Evolutionary conservation across 331 rosid genomes (phyloP).

Genomic region (Quercus lobata): DNA sequence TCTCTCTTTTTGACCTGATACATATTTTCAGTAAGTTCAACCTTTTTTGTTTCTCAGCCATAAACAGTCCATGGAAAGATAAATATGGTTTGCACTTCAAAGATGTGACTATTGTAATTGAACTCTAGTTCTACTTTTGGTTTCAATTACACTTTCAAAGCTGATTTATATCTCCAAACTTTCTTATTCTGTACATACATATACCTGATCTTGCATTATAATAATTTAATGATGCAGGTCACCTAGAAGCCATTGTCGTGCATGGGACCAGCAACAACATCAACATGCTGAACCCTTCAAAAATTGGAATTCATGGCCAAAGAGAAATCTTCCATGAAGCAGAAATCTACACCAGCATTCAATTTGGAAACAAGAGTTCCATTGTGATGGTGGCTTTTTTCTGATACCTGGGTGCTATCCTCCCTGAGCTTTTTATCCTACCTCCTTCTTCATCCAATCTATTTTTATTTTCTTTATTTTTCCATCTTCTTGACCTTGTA

Average conservation of each 20-base stretch:
- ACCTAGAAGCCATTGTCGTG: constrained; percentile 22
- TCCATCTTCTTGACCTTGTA: constrained; percentile 98
- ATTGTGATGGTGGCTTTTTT: constrained; percentile 12
- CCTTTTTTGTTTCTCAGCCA: too few relatives aligned
- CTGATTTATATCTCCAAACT: neutral
- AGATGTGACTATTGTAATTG: neutral
- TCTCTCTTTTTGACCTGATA: neutral
- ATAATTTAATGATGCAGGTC: constrained; percentile 34
- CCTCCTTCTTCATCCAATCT: constrained; percentile 2
- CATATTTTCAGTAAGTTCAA: neutral
- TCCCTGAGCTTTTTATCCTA: constrained; percentile 72
- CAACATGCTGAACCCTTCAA: constrained; percentile 24
- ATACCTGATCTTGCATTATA: neutral
- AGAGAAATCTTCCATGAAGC: constrained; percentile 23
- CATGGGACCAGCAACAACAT: constrained; percentile 31
- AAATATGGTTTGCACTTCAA: neutral
- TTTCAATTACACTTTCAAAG: neutral
- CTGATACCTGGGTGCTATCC: constrained; percentile 67
- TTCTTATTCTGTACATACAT: neutral
- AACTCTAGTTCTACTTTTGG: neutral
- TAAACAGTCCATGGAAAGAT: neutral
- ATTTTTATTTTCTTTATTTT: neutral
- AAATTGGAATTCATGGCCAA: constrained; percentile 23
- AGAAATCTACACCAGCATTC: neutral
- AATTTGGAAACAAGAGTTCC: constrained; percentile 18